Conservation (phyloP, 2,329 filamentous ascomycete genomes). For the Truncatella angustata region DNA sequence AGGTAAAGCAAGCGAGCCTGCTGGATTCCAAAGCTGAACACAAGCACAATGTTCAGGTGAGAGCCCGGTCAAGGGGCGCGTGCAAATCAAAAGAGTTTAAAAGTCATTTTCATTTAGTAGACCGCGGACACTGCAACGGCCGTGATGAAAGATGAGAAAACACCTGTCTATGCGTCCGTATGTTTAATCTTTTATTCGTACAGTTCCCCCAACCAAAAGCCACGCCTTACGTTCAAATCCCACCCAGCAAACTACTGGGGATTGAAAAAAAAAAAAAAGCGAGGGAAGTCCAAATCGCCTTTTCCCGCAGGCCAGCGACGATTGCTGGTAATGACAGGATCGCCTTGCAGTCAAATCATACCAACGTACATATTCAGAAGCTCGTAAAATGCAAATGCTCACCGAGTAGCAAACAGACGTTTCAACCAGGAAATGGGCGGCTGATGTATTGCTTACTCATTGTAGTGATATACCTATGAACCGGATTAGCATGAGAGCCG, state of each 20-base stretch:
- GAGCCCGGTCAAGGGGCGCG: no score
- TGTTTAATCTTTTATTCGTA: constrained; percentile 7
- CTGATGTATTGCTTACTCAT: constrained; percentile 56
- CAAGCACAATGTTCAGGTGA: no score
- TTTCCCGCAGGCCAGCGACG: neutral
- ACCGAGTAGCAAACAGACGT: neutral
- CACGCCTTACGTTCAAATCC: neutral
- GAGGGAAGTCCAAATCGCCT: no score
- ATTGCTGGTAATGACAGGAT: constrained; percentile 9
- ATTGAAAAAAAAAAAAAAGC: no score
- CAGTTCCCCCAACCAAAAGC: neutral
- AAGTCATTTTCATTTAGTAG: no score
- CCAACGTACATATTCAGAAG: neutral
- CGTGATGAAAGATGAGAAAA: no score
- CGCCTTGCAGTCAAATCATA: neutral
- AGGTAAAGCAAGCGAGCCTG: no score
- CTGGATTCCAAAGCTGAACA: no score
- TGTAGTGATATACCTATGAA: constrained; percentile 79
- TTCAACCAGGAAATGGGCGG: neutral
- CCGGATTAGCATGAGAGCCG: neutral
- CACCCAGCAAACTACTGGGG: no score
- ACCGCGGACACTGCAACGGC: no score
- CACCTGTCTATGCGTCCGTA: constrained; percentile 5
- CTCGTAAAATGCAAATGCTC: neutral
- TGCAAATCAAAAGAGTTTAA: no score